Evolutionary conservation across 169 alveolate species (phyloP).

Genomic region (Plasmodium chabaudi): DNA sequence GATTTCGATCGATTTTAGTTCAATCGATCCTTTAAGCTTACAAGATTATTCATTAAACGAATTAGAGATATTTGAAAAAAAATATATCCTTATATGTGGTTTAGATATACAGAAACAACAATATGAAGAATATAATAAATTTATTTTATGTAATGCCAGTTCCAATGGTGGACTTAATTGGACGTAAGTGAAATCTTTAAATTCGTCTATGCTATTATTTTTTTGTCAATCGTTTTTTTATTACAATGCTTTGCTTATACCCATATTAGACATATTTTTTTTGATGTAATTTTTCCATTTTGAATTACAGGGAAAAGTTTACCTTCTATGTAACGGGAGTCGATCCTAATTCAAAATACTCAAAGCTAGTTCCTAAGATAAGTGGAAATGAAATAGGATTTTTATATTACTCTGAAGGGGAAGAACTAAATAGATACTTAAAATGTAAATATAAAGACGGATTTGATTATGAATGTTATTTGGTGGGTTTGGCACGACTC

Average conservation of each 20-base stretch:
- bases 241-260: not conserved
- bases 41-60: constrained; percentile 9
- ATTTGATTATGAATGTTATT: constrained; percentile 23
- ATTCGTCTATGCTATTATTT: not conserved
- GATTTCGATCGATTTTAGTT: not conserved
- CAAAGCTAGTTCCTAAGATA: constrained; percentile 16
- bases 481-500: not conserved
- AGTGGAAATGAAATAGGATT: constrained; percentile 63
- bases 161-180: constrained; percentile 17
- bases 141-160: constrained; percentile 41
- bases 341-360: not conserved
- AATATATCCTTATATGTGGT: constrained; percentile 49
- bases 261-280: not conserved
- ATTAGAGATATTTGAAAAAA: constrained; percentile 13
- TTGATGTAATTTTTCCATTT: not conserved
- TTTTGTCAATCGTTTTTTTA: not conserved
- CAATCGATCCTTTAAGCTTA: constrained; percentile 15
- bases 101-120: constrained; percentile 1
- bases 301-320: not conserved
- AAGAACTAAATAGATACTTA: not conserved
- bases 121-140: not conserved
- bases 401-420: not conserved
- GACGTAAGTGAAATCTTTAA: constrained; percentile 15
- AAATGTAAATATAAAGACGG: constrained; percentile 17
- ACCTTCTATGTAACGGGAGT: constrained; percentile 3